Evolutionary conservation across 2,329 filamentous ascomycete genomes (phyloP), one percentile per base, ranked within the genome.

Genomic region (Cladosporium sp.): DNA sequence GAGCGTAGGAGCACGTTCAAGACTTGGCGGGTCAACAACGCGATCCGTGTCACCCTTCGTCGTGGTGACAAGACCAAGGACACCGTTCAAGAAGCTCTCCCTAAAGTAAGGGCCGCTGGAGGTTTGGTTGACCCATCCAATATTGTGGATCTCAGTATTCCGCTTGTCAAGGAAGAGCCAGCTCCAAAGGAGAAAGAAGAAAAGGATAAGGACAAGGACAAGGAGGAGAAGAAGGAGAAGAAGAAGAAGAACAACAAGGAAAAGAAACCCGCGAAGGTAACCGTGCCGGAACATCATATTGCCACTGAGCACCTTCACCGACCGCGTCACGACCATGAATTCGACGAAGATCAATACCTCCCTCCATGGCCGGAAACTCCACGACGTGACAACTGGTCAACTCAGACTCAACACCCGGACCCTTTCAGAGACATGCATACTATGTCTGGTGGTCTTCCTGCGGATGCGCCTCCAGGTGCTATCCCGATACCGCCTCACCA

Each of bases 11-110:
- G 13, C 24, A 22, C 28, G 4, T 35, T 49, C 34, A 35, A 39
- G 22, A 50, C 28, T 24, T 25, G 15, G 13, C 36, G 28, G n/a
- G 34, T 55, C 52, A 55, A 55, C 40, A 24, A 37, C 10, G 15
- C 40, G 13, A 45, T 55, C 3, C 35, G 47, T n/a, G 44, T 57
- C 3, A 57, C 32, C 34, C 19, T 57, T 2, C 15, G 25, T 1
- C 54, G 54, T 25, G 34, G 48, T n/a, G 54, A 57, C 20, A 39
- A 42, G 17, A 3, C 44, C 28, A 39, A 47, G 40, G 42, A 45
- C 24, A 25, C 25, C 15, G 42, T 45, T 9, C 22, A 19, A 15
- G 40, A 36, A 13, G 22, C 17, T 22, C 39, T 22, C 9, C 9
- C 5, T 9, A 15, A 22, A 3, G 12, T 6, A 13, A 24, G 10